Evolutionary conservation across 495 filamentous ascomycete species (phyloP).

Genomic region (Aspergillus olivimuriae): DNA sequence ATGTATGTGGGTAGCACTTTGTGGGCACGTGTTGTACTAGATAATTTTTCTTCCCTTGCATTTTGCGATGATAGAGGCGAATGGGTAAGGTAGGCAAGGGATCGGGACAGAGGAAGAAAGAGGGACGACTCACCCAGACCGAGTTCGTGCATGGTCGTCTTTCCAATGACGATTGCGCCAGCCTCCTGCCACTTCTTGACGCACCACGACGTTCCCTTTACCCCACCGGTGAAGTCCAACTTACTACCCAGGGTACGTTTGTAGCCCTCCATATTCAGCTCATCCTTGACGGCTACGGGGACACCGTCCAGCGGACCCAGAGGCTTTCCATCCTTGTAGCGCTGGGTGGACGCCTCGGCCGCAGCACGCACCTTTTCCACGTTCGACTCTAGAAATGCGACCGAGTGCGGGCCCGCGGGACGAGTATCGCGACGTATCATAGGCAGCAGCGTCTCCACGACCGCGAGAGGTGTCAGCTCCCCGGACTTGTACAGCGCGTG

Average conservation of each 20-base stretch:
- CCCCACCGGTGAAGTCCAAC: constrained; percentile 48
- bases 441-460: constrained; percentile 63
- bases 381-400: constrained; percentile 60
- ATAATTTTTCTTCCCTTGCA: too few relatives aligned
- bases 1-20: too few relatives aligned
- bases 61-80: too few relatives aligned
- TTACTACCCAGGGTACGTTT: constrained; percentile 56
- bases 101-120: too few relatives aligned
- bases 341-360: constrained; percentile 61
- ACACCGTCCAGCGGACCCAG: constrained; percentile 73
- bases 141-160: constrained; percentile 88
- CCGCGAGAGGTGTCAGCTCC: constrained; percentile 60
- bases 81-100: not conserved
- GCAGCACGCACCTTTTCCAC: constrained; percentile 56
- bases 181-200: constrained; percentile 67
- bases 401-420: constrained; percentile 52
- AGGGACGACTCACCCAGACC: constrained; percentile 62
- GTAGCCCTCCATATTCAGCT: constrained; percentile 71
- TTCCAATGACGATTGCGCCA: constrained; percentile 78
- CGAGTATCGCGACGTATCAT: constrained; percentile 55
- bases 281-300: constrained; percentile 81
- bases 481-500: constrained; percentile 64
- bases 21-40: too few relatives aligned
- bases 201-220: constrained; percentile 60
- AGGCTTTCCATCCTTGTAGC: constrained; percentile 59